phyloP scores from a whole-genome alignment of 2,329 filamentous ascomycete genomes.

The Septoria linicola region DNA sequence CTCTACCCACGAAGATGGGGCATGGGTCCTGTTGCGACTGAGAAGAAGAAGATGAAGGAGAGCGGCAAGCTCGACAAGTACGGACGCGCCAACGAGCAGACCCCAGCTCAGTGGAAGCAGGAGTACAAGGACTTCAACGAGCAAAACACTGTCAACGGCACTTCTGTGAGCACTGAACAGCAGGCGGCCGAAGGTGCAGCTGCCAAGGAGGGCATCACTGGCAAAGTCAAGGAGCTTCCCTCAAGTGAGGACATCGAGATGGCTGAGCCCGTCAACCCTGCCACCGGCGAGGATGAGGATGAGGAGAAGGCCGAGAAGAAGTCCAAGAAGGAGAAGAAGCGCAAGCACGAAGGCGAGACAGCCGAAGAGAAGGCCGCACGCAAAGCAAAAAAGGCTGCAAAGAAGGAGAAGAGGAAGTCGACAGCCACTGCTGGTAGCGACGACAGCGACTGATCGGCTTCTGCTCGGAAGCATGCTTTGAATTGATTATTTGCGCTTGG shows the following conservation, averaged over 20 bases:
- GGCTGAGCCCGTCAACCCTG: conserved; percentile 36
- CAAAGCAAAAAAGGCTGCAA: conserved; percentile 72
- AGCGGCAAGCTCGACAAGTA: conserved; percentile 98
- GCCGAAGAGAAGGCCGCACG: conserved; percentile 50
- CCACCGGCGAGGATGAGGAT: conserved; percentile 33
- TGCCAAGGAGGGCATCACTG: conserved; percentile 38
- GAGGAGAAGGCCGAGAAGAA: conserved; percentile 33
- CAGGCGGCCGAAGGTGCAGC: conserved; percentile 37
- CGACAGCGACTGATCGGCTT: conserved; percentile 26
- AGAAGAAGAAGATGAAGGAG: conserved; percentile 99
- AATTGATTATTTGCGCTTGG: conserved; percentile 10
- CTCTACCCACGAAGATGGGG: conserved; percentile 97
- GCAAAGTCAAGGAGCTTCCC: conserved; percentile 42
- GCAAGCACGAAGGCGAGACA: conserved; percentile 48
- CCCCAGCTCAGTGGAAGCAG: conserved; percentile 86
- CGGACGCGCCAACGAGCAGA: conserved; percentile 86
- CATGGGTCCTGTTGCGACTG: conserved; percentile 82
- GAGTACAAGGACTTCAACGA: conserved; percentile 89
- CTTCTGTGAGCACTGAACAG: conserved; percentile 27
- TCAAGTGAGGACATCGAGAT: conserved; percentile 42
- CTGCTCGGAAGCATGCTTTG: conserved; percentile 1
- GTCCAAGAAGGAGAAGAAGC: conserved; percentile 46
- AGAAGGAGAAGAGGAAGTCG: conserved; percentile 60
- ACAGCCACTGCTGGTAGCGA: conserved; percentile 33
- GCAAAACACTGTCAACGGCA: conserved; percentile 33